These are phyloP conservation scores for Lachnellula arida DNA, from an alignment of 2,329 filamentous ascomycete species.

Conservation along the genomic window DNA sequence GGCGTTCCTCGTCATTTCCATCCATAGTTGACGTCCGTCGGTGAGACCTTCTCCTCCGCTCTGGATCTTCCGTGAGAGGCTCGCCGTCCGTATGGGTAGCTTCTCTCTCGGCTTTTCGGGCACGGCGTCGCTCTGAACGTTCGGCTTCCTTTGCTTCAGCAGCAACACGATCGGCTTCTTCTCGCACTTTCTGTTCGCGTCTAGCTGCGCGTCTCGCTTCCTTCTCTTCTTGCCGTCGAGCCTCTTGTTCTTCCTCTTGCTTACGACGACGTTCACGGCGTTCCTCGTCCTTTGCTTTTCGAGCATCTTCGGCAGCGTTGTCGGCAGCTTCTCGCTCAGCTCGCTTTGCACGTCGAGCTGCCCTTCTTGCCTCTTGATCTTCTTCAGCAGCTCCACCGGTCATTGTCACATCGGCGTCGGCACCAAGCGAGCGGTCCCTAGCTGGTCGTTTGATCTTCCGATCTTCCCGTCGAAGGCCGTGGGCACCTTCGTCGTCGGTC, in stretches of 20 bases:
- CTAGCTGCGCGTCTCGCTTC: conserved; percentile 54
- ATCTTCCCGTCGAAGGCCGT: conserved; percentile 31
- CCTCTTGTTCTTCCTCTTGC: conserved; percentile 54
- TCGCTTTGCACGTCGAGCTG: conserved; percentile 56
- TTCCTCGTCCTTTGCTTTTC: conserved; percentile 51
- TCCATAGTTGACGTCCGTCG: conserved; percentile 46
- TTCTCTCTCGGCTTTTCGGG: conserved; percentile 39
- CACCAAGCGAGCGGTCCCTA: conserved; percentile 34
- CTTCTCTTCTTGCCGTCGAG: conserved; percentile 51
- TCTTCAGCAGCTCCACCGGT: conserved; percentile 46
- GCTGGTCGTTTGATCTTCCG: conserved; percentile 31
- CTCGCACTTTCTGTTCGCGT: conserved; percentile 45
- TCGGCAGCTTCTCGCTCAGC: conserved; percentile 49
- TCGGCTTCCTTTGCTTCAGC: conserved; percentile 38
- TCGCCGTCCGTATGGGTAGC: conserved; percentile 42
- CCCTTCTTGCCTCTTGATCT: conserved; percentile 57
- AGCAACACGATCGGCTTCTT: conserved; percentile 35
- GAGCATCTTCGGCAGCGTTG: conserved; percentile 47
- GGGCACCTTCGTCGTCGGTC: conserved; percentile 45
- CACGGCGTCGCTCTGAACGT: conserved; percentile 45
- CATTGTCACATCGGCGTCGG: conserved; percentile 41
- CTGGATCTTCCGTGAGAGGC: conserved; percentile 41
- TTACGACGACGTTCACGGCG: conserved; percentile 51
- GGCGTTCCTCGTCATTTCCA: conserved; percentile 51
- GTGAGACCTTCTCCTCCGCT: conserved; percentile 38